Percentiles rank a stretch among this genome's conserved stretches.
These are phyloP conservation scores for Crotalaria pallida DNA, from an alignment of 306 rosid genomes.

Conservation along the genomic window DNA sequence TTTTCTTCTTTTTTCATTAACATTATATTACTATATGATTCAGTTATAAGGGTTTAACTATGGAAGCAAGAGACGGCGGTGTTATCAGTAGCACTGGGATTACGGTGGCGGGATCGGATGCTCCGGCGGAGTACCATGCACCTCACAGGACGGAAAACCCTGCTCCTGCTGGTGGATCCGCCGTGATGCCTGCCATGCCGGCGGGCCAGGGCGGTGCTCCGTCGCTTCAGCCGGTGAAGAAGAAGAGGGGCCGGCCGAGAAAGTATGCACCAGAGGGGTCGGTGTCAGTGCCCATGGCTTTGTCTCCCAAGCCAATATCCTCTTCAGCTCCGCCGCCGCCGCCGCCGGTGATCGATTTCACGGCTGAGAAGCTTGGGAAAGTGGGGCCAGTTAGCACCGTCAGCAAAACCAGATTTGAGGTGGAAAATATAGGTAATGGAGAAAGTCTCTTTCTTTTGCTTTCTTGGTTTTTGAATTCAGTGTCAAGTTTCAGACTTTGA, in stretches of 20 bases:
- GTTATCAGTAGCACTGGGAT: slow-evolving; percentile 67
- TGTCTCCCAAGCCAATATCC: slow-evolving; percentile 91
- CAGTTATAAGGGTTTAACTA: slow-evolving; percentile 26
- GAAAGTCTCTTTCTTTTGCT: background rate
- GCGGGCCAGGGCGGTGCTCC: slow-evolving; percentile 9
- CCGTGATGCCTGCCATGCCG: slow-evolving; percentile 17
- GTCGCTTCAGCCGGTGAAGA: slow-evolving; percentile 54
- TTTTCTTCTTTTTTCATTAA: background rate
- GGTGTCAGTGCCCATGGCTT: slow-evolving; percentile 59
- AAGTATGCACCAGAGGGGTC: slow-evolving; percentile 90
- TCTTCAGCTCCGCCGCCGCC: slow-evolving; percentile 73
- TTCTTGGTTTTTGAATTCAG: background rate
- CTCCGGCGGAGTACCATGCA: slow-evolving; percentile 87
- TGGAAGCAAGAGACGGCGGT: slow-evolving; percentile 86
- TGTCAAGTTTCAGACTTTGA: background rate
- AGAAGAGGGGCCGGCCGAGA: slow-evolving; percentile 95
- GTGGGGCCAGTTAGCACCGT: slow-evolving; percentile 70
- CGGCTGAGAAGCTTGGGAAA: slow-evolving; percentile 77
- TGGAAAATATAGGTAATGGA: slow-evolving; percentile 74
- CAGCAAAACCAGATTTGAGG: slow-evolving; percentile 71
- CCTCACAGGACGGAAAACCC: slow-evolving; percentile 75
- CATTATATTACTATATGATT: background rate
- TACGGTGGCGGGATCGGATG: slow-evolving; percentile 97
- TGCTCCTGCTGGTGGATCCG: slow-evolving; percentile 49
- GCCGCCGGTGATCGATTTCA: slow-evolving; percentile 89